Conservation (phyloP, 176 grass and related monocot genomes). For the Triticum urartu region DNA sequence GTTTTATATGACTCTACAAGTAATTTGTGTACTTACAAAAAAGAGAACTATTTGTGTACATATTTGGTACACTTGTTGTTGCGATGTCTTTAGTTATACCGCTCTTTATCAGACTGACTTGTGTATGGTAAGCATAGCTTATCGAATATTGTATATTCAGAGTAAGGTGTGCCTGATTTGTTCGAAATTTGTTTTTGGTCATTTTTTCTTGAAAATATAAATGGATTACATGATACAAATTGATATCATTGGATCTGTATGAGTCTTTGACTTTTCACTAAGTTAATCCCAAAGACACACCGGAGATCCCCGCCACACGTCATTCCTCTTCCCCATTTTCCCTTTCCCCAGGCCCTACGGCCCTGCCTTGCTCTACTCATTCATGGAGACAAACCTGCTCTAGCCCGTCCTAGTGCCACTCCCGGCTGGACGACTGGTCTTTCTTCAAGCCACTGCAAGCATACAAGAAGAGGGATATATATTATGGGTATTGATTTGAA, state of each 20-base stretch:
- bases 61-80: not conserved
- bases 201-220: not conserved
- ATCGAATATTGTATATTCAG: not conserved
- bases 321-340: no score
- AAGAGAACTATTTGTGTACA: not conserved
- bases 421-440: no score
- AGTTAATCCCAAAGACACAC: no score
- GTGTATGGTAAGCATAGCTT: not conserved
- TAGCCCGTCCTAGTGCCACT: no score
- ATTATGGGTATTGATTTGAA: no score
- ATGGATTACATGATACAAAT: not conserved
- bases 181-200: not conserved
- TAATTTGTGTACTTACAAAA: not conserved
- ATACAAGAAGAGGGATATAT: no score
- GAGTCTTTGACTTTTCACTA: not conserved
- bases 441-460: no score
- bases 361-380: no score
- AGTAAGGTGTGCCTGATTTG: not conserved
- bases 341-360: no score
- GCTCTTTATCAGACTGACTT: not conserved
- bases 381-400: no score
- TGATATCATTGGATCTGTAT: not conserved
- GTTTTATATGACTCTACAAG: not conserved
- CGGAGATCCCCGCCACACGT: no score
- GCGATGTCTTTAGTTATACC: not conserved